phyloP scores from a whole-genome alignment of 352 stramenopile species.

The Thalassiosira delicatula region DNA sequence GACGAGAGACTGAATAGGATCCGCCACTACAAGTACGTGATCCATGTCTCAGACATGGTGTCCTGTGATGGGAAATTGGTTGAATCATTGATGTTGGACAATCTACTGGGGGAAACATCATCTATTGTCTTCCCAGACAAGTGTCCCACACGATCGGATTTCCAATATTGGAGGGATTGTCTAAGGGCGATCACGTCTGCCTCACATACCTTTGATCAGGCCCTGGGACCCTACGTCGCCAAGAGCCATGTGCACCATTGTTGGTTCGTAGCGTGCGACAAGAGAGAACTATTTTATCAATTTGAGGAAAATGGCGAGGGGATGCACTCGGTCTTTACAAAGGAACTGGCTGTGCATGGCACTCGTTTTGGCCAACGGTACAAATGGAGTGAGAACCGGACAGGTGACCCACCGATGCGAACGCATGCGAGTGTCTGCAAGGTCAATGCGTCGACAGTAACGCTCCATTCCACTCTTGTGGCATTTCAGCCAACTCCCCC shows the following conservation, averaged over 20 bases:
- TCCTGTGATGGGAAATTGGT: constrained; percentile 24
- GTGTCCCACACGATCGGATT: constrained; percentile 5
- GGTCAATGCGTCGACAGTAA: neutral
- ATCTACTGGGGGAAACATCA: neutral
- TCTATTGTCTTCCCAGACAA: neutral
- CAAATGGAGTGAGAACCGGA: neutral
- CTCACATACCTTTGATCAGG: neutral
- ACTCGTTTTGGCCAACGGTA: neutral
- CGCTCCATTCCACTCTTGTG: neutral
- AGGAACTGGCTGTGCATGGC: no score
- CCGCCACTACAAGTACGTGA: neutral
- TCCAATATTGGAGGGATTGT: neutral
- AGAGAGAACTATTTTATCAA: neutral
- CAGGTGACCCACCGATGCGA: neutral
- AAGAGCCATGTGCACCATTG: neutral
- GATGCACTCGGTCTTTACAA: no score
- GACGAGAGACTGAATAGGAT: no score
- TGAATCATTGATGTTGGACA: neutral
- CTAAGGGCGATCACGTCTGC: neutral
- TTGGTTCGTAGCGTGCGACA: constrained; percentile 1
- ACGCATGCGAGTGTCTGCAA: neutral
- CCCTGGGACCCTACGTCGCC: neutral
- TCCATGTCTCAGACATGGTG: constrained; percentile 9
- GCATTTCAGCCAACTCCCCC: neutral
- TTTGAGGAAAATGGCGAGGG: no score